A percentile compares a stretch with the other conserved stretches of the same genome.
Evolutionary conservation across 495 filamentous ascomycete genomes (phyloP).

Genomic region (Rusavskia elegans): DNA sequence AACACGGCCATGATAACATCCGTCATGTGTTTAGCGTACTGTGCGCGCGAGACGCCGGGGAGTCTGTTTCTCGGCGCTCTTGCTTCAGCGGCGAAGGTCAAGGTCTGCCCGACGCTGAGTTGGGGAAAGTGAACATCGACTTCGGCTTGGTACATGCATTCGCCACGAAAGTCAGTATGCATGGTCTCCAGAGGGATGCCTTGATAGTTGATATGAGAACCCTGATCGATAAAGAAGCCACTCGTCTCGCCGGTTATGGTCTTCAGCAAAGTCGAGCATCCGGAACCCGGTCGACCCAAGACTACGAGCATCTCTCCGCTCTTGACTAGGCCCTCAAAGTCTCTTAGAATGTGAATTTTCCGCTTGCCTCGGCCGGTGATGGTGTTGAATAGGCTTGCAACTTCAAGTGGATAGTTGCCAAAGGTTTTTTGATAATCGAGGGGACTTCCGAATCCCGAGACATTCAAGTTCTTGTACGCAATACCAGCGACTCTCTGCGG

Average conservation of each 20-base stretch:
- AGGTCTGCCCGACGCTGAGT: slow-evolving; percentile 61
- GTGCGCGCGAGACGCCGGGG: slow-evolving; percentile 37
- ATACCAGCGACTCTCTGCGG: slow-evolving; percentile 29
- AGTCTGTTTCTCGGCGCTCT: slow-evolving; percentile 47
- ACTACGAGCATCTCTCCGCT: slow-evolving; percentile 72
- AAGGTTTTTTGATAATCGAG: slow-evolving; percentile 63
- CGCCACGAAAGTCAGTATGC: slow-evolving; percentile 55
- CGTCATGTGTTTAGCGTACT: slow-evolving; percentile 47
- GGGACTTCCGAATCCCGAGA: slow-evolving; percentile 59
- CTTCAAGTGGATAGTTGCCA: slow-evolving; percentile 13
- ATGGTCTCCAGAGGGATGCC: slow-evolving; percentile 46
- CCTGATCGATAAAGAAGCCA: slow-evolving; percentile 49
- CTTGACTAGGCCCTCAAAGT: slow-evolving; percentile 62
- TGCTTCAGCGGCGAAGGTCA: slow-evolving; percentile 60
- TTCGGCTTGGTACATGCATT: slow-evolving; percentile 70
- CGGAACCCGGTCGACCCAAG: slow-evolving; percentile 60
- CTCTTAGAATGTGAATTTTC: slow-evolving; percentile 61
- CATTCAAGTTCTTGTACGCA: slow-evolving; percentile 45
- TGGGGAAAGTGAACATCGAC: slow-evolving; percentile 73
- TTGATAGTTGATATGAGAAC: slow-evolving; percentile 61
- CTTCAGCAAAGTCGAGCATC: slow-evolving; percentile 68
- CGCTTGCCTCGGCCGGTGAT: slow-evolving; percentile 28
- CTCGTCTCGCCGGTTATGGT: slow-evolving; percentile 64
- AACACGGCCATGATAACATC: slow-evolving; percentile 72
- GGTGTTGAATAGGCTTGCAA: slow-evolving; percentile 26